Base-by-base conservation (phyloP, 106 monocot species). In the Dendrobium huoshanense region DNA sequence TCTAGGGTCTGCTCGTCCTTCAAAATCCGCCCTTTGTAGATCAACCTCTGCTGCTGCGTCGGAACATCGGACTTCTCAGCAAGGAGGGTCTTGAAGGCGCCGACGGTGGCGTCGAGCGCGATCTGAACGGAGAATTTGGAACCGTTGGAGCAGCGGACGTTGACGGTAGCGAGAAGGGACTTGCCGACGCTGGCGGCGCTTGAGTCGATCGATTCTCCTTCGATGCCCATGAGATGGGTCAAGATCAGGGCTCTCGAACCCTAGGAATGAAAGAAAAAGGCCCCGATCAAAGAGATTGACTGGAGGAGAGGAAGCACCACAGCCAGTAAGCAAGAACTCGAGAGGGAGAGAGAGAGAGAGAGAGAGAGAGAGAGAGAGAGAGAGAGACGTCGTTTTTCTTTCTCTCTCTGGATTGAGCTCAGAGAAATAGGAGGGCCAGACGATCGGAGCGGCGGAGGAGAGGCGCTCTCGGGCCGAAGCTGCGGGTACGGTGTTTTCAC, bases 21-120 rank as follows among this genome's bases (percentile, higher is more conserved):
- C 78, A 92, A 82, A 87, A 95, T 95, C 89, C 95, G 86, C 3
- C 95, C 92, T 78, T 90, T 92, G 82, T 90, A 95, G 84, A 95
- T 95, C 85, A 95, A 68, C 76, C 92, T 65, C 90, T 95, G 95
- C 84, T 89, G 92, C 81, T 85, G 84, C 42, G 81, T 88, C 77
- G 90, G 90, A 43, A 95, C 84, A 31, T 88, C 84, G 82, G 85
- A 88, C 45, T 54, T 81, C 80, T 78, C 86, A 5, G 85, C 87
- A 47, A 92, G 74, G 33, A 78, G 41, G 44, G 61, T 79, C 87
- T 95, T 95, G 79, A 92, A 87, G 5, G 84, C 83, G 41, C 74
- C 79, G 61, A 92, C 87, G 37, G 87, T 90, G 25, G 83, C 25
- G 22, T 90, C 85, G 43, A 92, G 85, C 41, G 54, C 58, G 65